A percentile compares a stretch with the other conserved stretches of the same genome.
Evolutionary conservation across 306 rosid genomes (phyloP).

Genomic region (Prunus mume): DNA sequence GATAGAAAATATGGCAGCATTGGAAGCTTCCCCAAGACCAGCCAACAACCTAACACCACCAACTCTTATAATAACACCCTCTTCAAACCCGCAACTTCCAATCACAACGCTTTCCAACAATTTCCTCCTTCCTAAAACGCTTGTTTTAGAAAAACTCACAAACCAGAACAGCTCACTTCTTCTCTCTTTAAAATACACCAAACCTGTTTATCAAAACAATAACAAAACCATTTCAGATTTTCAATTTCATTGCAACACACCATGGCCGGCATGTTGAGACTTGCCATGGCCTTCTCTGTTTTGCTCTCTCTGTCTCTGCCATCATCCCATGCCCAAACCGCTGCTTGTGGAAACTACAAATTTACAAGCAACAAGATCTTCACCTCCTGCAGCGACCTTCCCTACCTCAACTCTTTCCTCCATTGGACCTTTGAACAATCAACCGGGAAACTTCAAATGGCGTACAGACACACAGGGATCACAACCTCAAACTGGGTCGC

Average conservation of each 20-base stretch:
- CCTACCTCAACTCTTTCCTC: conserved; percentile 47
- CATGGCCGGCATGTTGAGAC: conserved; percentile 35
- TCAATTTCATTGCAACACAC: neutral
- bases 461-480: conserved; percentile 46
- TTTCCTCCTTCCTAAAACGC: too few species aligned
- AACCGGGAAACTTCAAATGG: conserved; percentile 46
- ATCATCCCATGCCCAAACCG: conserved; percentile 42
- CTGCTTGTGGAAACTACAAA: neutral
- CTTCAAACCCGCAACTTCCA: neutral
- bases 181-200: too few species aligned
- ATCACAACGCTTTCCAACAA: neutral
- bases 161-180: neutral
- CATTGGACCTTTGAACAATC: conserved; percentile 48
- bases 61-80: conserved; percentile 33
- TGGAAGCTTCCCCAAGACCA: conserved; percentile 46
- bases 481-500: conserved; percentile 54
- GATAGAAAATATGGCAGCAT: neutral
- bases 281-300: conserved; percentile 26
- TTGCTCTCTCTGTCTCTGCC: conserved; percentile 25
- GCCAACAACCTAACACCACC: conserved; percentile 51
- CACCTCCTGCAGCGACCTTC: conserved; percentile 42
- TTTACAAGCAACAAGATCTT: conserved; percentile 32
- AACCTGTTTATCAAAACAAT: neutral
- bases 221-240: neutral
- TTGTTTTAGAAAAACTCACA: neutral